Percentiles rank a stretch among this genome's conserved stretches.
phyloP scores from a whole-genome alignment of 192 early-diverging fungal genomes.

The Gamsiella multidivaricata region DNA sequence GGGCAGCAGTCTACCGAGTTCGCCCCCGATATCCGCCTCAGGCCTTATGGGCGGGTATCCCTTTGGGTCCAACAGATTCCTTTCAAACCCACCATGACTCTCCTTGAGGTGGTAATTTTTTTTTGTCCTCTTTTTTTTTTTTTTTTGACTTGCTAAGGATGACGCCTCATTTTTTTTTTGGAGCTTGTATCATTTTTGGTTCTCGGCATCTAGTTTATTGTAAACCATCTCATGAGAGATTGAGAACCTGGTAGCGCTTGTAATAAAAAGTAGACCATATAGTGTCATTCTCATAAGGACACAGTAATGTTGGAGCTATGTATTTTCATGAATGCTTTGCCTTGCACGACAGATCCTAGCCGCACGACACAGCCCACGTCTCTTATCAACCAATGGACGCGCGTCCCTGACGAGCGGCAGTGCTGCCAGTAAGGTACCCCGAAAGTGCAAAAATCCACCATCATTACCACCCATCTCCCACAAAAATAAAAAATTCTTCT shows the following conservation, averaged over 20 bases:
- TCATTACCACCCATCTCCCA: not conserved
- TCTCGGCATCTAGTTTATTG: not conserved
- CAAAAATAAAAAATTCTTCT: constrained; percentile 1
- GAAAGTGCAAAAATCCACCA: too few species aligned
- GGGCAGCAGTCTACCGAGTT: constrained; percentile 2
- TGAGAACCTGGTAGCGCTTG: too few species aligned
- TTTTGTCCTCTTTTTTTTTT: constrained; percentile 29
- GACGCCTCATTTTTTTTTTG: not conserved
- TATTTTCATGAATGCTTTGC: too few species aligned
- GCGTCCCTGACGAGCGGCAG: too few species aligned
- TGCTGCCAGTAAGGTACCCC: too few species aligned
- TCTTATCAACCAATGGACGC: too few species aligned
- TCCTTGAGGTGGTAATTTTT: constrained; percentile 15
- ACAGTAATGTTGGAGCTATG: too few species aligned
- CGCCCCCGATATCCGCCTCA: not conserved
- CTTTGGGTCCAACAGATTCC: constrained; percentile 8
- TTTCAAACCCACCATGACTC: constrained; percentile 12
- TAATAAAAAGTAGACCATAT: not conserved
- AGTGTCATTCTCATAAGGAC: too few species aligned
- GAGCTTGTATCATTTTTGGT: not conserved
- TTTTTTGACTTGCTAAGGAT: not conserved
- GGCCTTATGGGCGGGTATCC: constrained; percentile 8
- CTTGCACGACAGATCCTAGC: too few species aligned
- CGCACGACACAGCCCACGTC: too few species aligned
- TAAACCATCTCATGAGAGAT: too few species aligned